Conservation (phyloP, 305 asterid species). For the Fraxinus latifolia region DNA sequence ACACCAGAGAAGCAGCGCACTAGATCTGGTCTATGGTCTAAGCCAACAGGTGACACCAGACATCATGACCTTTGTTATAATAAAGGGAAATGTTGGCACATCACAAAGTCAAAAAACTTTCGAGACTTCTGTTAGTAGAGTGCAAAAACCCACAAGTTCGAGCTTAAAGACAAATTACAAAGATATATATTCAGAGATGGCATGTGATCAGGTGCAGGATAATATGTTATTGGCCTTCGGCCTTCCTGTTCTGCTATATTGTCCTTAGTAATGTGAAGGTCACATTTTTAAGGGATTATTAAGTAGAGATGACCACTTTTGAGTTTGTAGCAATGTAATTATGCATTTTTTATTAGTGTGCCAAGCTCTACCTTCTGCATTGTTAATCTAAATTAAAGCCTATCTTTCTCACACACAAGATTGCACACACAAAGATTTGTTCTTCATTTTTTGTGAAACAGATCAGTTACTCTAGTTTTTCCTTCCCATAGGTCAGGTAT, state of each 20-base stretch:
- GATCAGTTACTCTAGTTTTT: slow-evolving; percentile 8
- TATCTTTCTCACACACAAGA: background rate
- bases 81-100: too few relatives aligned
- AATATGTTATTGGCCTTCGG: background rate
- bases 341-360: background rate
- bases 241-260: background rate
- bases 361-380: background rate
- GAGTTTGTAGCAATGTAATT: background rate
- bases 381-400: background rate
- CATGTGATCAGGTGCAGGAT: background rate
- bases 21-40: too few relatives aligned
- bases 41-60: too few relatives aligned
- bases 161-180: background rate
- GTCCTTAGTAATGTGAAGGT: background rate
- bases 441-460: background rate
- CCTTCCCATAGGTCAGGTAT: slow-evolving; percentile 59
- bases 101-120: too few relatives aligned
- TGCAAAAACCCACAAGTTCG: background rate
- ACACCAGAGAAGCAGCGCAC: too few relatives aligned
- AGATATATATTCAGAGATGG: background rate
- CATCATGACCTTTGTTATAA: too few relatives aligned
- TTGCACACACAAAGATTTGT: background rate
- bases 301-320: background rate
- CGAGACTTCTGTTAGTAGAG: background rate
- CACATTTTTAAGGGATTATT: background rate